These are phyloP conservation scores for Quercus rubra DNA, from an alignment of 306 rosid species.

Conservation along the genomic window DNA sequence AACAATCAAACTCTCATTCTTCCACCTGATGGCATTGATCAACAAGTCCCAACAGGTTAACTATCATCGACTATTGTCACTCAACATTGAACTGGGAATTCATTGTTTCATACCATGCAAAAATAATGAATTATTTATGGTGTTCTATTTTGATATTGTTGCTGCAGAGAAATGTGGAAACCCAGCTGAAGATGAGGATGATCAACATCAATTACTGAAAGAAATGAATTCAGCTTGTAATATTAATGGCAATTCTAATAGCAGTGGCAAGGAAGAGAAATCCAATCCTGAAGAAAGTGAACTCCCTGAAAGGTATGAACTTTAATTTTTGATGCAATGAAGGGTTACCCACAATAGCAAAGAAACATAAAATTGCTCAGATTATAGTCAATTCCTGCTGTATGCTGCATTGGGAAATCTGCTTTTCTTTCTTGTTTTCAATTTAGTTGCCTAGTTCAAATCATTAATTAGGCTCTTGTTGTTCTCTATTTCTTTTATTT, in stretches of 20 bases:
- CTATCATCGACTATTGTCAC: background rate
- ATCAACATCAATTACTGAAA: constrained; percentile 39
- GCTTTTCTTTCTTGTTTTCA: background rate
- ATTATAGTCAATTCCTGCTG: background rate
- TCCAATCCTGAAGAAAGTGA: constrained; percentile 29
- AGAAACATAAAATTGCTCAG: background rate
- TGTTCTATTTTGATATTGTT: constrained; percentile 4
- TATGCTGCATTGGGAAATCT: background rate
- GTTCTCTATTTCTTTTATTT: constrained; percentile 13
- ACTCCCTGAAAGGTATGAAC: constrained; percentile 46
- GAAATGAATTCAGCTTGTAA: constrained; percentile 32
- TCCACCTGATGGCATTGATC: constrained; percentile 50
- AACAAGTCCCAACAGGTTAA: constrained; percentile 61
- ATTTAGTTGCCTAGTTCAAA: background rate
- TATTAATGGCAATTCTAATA: background rate
- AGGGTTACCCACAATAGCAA: background rate
- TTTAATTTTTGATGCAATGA: background rate
- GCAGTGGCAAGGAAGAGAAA: constrained; percentile 29
- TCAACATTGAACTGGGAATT: background rate
- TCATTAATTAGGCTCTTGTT: background rate
- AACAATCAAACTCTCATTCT: constrained; percentile 32
- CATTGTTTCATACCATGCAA: background rate
- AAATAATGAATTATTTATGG: background rate
- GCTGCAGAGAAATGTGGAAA: constrained; percentile 44
- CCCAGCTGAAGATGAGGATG: constrained; percentile 15